Evolutionary conservation across 768 basidiomycete genomes (phyloP).

Genomic region (Lactifluus volemus): DNA sequence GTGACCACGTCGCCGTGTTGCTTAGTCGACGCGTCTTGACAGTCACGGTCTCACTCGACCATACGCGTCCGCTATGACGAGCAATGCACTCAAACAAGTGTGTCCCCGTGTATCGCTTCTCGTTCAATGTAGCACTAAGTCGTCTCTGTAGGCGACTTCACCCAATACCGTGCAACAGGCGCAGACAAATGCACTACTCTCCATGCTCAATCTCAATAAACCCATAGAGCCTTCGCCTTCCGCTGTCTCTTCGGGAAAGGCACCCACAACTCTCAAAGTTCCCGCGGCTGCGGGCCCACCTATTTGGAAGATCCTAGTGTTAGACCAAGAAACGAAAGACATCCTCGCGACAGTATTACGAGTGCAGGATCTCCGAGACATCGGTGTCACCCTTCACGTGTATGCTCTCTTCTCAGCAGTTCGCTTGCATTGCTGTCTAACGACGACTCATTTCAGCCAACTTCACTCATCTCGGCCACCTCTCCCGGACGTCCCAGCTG

Average conservation of each 20-base stretch:
- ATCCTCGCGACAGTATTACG: conserved; percentile 90
- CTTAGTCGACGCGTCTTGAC: neutral
- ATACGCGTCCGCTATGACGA: conserved; percentile 31
- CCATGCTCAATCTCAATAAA: conserved; percentile 80
- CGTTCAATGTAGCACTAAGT: neutral
- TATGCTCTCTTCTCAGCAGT: conserved; percentile 35
- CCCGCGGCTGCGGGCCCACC: conserved; percentile 56
- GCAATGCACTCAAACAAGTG: conserved; percentile 38
- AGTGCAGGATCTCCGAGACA: conserved; percentile 93
- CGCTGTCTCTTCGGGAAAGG: conserved; percentile 27
- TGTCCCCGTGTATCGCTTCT: conserved; percentile 8
- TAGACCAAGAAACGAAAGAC: conserved; percentile 95
- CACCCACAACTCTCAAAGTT: conserved; percentile 37
- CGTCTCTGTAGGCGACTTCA: conserved; percentile 28
- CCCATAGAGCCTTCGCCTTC: conserved; percentile 35
- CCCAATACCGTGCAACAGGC: conserved; percentile 72
- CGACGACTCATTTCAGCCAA: conserved; percentile 50
- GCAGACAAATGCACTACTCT: conserved; percentile 78
- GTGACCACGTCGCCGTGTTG: neutral
- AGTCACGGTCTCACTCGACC: neutral
- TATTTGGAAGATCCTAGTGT: conserved; percentile 92
- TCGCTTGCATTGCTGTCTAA: neutral
- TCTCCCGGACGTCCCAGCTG: conserved; percentile 89
- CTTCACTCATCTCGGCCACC: conserved; percentile 83
- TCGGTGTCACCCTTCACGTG: conserved; percentile 97